Base-by-base conservation (phyloP, 176 grass and related monocot genomes). In the Alloteropsis semialata region DNA sequence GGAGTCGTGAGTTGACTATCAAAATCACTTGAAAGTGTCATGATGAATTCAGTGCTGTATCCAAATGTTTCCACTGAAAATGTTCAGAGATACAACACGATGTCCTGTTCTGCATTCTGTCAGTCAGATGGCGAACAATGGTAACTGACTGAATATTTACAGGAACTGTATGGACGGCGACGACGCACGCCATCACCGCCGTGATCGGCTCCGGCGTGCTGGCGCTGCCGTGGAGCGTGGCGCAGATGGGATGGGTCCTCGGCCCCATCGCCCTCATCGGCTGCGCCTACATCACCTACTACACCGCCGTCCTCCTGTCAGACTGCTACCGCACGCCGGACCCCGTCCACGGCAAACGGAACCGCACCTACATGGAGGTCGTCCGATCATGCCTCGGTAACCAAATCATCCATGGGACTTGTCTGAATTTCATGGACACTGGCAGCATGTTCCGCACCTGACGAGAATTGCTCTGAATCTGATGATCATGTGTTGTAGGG, bases 131-230 rank as follows among this genome's bases (percentile, higher is more conserved):
- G 9, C 28, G 32, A 29, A 11, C 25, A 22, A 19, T 18, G 9
- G 25, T 22, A 36, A 44, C 30, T 68, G 15, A 38, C 34, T 77
- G 64, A 39, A 65, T 5, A 2, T 71, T 41, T 42, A 38, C 80
- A 95, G 96, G 96, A 42, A 93, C 92, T 28, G 69, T 98, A 77
- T 98, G 96, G 96, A 98, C 96, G 16, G 92, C 92, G 69, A 95
- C 96, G 54, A 93, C 92, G 13, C 96, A 98, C 70, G 92, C 92
- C 59, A 76, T 95, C 55, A 98, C 96, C 67, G 92, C 96, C 13
- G 73, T 98, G 32, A 98, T 98, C 11, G 96, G 96, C 16, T 98
- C 92, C 36, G 96, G 96, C 59, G 96, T 98, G 59, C 86, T 98
- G 8, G 92, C 96, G 8, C 84, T 98, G 71, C 96, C 96, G 68